Conservation (phyloP, 495 filamentous ascomycete genomes). For the Mytilinidion resinicola region DNA sequence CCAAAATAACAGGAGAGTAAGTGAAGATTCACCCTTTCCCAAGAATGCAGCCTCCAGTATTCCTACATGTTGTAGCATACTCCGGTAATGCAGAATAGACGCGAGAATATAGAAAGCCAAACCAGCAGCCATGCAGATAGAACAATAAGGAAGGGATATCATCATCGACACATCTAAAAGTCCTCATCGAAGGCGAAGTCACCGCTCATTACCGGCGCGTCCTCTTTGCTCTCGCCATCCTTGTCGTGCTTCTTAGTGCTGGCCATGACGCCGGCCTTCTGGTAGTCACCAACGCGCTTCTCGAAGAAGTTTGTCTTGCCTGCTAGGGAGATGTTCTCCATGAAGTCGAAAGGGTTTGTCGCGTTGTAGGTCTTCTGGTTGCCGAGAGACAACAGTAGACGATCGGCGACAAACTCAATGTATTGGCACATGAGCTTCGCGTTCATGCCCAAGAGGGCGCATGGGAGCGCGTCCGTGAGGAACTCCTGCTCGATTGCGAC, state of each 20-base stretch:
- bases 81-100: constrained; percentile 17
- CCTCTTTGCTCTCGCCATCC: constrained; percentile 30
- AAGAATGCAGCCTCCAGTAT: not conserved
- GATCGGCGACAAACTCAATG: constrained; percentile 98
- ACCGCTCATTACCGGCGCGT: constrained; percentile 55
- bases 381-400: constrained; percentile 83
- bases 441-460: constrained; percentile 95
- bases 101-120: constrained; percentile 3
- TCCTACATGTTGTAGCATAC: constrained; percentile 16
- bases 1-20: constrained; percentile 6
- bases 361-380: constrained; percentile 89
- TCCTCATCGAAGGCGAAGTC: constrained; percentile 95
- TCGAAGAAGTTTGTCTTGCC: constrained; percentile 99
- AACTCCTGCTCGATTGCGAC: constrained; percentile 97
- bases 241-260: constrained; percentile 74
- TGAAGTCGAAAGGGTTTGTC: constrained; percentile 98
- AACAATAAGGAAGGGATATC: constrained; percentile 7
- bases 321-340: constrained; percentile 97
- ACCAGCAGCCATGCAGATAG: constrained; percentile 13
- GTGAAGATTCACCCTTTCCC: constrained; percentile 12
- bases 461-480: constrained; percentile 89
- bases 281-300: constrained; percentile 99
- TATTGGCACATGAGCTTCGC: constrained; percentile 96
- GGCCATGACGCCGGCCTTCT: constrained; percentile 98
- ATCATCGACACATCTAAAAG: constrained; percentile 59